A percentile compares a stretch with the other conserved stretches of the same genome.
phyloP scores from a whole-genome alignment of 768 basidiomycete species.

The Guyanaporus albipodus region DNA sequence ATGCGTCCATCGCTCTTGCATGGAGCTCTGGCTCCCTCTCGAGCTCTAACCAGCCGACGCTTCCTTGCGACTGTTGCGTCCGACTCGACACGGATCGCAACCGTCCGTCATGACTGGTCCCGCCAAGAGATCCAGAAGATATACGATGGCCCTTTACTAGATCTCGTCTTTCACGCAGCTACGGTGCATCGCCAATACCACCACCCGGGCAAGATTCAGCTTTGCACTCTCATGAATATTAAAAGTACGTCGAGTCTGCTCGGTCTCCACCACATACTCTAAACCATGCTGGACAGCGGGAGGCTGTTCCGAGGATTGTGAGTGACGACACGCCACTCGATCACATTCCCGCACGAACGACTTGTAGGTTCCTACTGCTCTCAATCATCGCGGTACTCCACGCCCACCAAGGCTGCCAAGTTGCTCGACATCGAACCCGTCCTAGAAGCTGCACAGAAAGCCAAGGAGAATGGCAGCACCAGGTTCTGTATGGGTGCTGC shows the following conservation, averaged over 20 bases:
- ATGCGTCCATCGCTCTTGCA: conserved; percentile 15
- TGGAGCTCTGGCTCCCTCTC: conserved; percentile 8
- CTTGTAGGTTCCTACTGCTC: conserved; percentile 89
- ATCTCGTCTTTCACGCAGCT: conserved; percentile 85
- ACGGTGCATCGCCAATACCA: conserved; percentile 81
- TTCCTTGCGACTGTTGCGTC: conserved; percentile 56
- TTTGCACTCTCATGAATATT: conserved; percentile 98
- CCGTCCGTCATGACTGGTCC: conserved; percentile 63
- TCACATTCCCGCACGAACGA: background rate
- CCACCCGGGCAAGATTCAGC: conserved; percentile 86
- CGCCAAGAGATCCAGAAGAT: conserved; percentile 79
- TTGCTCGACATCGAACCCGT: conserved; percentile 90
- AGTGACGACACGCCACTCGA: conserved; percentile 25
- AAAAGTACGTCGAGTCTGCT: conserved; percentile 64
- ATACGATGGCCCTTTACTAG: conserved; percentile 82
- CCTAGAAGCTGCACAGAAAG: conserved; percentile 85
- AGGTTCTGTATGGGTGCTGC: conserved; percentile 99
- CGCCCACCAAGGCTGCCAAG: conserved; percentile 82
- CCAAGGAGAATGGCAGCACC: conserved; percentile 95
- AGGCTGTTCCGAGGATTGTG: conserved; percentile 94
- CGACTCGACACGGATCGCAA: conserved; percentile 2
- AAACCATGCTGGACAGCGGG: conserved; percentile 54
- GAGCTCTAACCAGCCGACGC: conserved; percentile 34
- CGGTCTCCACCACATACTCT: conserved; percentile 19
- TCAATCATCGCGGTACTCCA: conserved; percentile 91